Base-by-base conservation (phyloP, 1,139 yeast genomes). In the Yamadazyma spencermartinsiae region DNA sequence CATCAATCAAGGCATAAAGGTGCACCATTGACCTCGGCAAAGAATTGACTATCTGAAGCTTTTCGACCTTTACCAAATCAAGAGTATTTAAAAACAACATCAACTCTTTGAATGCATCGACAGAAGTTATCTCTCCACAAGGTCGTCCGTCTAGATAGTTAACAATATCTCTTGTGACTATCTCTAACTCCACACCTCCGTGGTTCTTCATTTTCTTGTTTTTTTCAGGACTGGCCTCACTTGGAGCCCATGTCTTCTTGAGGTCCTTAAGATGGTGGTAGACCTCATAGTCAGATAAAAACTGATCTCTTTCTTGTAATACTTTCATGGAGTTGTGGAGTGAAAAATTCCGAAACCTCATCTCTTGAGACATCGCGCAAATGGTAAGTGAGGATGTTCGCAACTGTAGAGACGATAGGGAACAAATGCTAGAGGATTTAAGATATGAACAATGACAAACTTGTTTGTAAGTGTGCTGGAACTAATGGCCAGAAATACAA, bases 21-120 rank as follows among this genome's bases (percentile, higher is more conserved):
- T 79, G 83, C 3, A 89, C 96, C 71, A 87, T 65, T 2, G 89
- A 79, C 35, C 83, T 68, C 0, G 98, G 98, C 30, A 89, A 73
- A 4, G 80, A 69, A 60, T 92, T 90, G 42, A 89, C 74, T 26
- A 92, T 78, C 61, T 90, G 97, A 30, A 92, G 66, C 52, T 84
- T 81, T 56, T 92, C 98, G 15, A 86, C 82, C 58, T 87, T 86
- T 61, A 86, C 89, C 45, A 92, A 67, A 24, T 74, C 74, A 47
- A 73, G 79, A 23, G 65, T 57, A 44, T 81, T 76, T 40, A 86
- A 66, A 28, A 65, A 68, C 2, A 49, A 45, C 67, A 88, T 69
- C 34, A 87, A 68, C 18, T 64, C 61, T 3, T 70, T 65, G 42
- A 90, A 77, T n/a, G 60, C 62, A 4, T 72, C 79, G 10, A 60